Evolutionary conservation across 148 eudicot species (phyloP), one percentile per base, ranked within the genome.

Genomic region (Diospyros lotus): DNA sequence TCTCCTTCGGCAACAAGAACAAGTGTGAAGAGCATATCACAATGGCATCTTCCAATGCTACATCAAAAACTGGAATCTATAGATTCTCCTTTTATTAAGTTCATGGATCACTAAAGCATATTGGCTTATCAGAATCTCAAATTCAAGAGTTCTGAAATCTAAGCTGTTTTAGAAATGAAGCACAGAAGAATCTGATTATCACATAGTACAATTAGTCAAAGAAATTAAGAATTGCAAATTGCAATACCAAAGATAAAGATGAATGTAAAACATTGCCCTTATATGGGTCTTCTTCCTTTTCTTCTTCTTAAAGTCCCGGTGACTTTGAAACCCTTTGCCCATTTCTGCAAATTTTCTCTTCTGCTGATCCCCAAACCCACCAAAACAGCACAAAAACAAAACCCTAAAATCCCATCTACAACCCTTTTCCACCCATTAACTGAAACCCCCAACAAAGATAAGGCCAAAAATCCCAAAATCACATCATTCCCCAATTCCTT

Each of bases 361-460:
- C 75, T 28, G 84, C 67, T 28, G 28, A 84, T 80, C 80, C 82
- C 86, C 75, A 85, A 81, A 7, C 84, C 87, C 71, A 90, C 84
- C 79, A 90, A 71, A 50, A 78, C 75, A 77, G 81, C 92, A 42
- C 94, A 89, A 75, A 79, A 92, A 74, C 78, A 88, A 81, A 92
- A 90, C 60, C 94, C 94, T 54, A 90, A 67, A 53, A 82, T 54
- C 92, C 92, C 90, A 78, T 85, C 82, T 54, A 78, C 77, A 66
- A 85, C 74, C 68, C 76, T 85, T 50, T 67, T 85, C 90, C 83
- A 82, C 38, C 81, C 86, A 55, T 62, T 63, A 9, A 72, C 68
- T 39, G 81, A 88, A 76, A 85, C 64, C 74, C 76, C 84, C 69
- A 91, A 45, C 28, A 75, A 79, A 64, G 72, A 42, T 3, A 82